These are phyloP conservation scores for Syncephalastrum racemosum DNA, from an alignment of 371 early-diverging fungal genomes.

Conservation along the genomic window DNA sequence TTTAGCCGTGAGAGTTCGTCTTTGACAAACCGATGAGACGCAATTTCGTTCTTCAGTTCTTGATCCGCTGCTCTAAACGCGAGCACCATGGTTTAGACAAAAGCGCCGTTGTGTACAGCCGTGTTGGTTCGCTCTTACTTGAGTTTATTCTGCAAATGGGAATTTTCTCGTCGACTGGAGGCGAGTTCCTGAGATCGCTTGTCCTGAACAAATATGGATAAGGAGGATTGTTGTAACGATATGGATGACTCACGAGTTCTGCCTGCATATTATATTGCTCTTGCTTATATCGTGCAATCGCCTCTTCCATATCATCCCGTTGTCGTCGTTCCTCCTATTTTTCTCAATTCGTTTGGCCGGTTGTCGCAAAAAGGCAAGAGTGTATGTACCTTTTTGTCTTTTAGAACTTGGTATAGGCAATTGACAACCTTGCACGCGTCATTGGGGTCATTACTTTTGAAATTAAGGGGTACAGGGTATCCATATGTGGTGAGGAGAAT, in stretches of 20 bases:
- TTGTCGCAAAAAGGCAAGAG: no score
- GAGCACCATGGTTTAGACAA: neutral
- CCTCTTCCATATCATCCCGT: constrained; percentile 10
- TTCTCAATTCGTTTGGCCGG: no score
- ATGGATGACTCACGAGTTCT: constrained; percentile 12
- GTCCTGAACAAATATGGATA: constrained; percentile 3
- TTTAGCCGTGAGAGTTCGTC: constrained; percentile 43
- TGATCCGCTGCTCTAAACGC: constrained; percentile 14
- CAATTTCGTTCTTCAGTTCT: constrained; percentile 15
- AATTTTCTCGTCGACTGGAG: constrained; percentile 9
- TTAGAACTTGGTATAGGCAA: constrained; percentile 33
- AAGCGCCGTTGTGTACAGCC: no score
- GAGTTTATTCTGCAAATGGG: constrained; percentile 8
- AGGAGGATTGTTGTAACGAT: neutral
- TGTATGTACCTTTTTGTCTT: constrained; percentile 35
- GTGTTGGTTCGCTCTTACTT: constrained; percentile 13
- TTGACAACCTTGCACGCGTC: constrained; percentile 42
- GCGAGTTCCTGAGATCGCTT: constrained; percentile 13
- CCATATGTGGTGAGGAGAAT: constrained; percentile 37
- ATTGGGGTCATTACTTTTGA: constrained; percentile 23
- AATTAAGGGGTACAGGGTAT: constrained; percentile 42
- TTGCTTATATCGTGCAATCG: constrained; percentile 9
- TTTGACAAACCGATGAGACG: constrained; percentile 24
- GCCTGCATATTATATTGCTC: constrained; percentile 16
- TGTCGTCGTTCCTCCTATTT: no score